Percentiles rank a stretch among this genome's conserved stretches.
Evolutionary conservation across 164 flowering plant species (phyloP).

Genomic region (Vitis labrusca): DNA sequence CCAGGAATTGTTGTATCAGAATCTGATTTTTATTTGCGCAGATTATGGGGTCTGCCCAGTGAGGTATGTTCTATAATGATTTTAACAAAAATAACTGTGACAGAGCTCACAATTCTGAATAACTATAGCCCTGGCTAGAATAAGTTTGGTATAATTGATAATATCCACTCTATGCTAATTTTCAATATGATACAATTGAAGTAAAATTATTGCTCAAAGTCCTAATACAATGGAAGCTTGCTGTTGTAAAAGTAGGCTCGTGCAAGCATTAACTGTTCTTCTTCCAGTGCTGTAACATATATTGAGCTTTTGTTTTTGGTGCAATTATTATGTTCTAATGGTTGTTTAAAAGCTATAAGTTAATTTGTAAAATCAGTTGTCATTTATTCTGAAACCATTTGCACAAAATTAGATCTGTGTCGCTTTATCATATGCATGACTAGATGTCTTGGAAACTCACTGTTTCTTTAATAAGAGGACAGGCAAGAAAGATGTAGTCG

Average conservation of each 20-base stretch:
- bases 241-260: too few relatives aligned
- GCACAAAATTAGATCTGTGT: not conserved
- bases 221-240: too few relatives aligned
- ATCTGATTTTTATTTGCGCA: constrained; percentile 74
- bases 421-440: not conserved
- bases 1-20: constrained; percentile 81
- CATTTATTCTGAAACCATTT: not conserved
- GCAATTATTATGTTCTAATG: not conserved
- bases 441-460: not conserved
- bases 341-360: not conserved
- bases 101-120: not conserved
- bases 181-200: too few relatives aligned
- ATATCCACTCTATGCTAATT: too few relatives aligned
- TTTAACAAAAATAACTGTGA: not conserved
- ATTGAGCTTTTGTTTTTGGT: too few relatives aligned
- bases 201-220: too few relatives aligned
- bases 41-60: constrained; percentile 93
- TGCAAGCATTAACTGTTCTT: too few relatives aligned
- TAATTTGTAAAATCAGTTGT: not conserved
- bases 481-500: not conserved
- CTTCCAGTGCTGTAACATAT: too few relatives aligned
- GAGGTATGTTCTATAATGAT: constrained; percentile 49
- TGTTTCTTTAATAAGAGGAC: too few relatives aligned
- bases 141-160: too few relatives aligned
- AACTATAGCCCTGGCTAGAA: not conserved